These are phyloP conservation scores for Trichoderma gamsii DNA, from an alignment of 495 filamentous ascomycete genomes.

Conservation along the genomic window DNA sequence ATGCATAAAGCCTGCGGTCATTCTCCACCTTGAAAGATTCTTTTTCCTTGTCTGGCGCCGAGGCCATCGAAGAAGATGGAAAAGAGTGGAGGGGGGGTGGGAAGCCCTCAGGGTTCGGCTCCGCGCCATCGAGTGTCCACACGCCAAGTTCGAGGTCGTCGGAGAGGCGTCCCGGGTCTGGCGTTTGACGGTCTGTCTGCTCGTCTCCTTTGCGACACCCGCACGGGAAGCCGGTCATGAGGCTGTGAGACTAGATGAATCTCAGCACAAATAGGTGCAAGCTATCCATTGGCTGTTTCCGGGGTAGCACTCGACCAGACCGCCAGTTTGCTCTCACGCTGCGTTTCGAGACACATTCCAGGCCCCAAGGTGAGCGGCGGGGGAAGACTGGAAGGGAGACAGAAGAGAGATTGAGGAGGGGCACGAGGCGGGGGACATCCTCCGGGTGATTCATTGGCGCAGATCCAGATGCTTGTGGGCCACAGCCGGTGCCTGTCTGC, in stretches of 20 bases:
- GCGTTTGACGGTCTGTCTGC: not conserved
- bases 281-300: not conserved
- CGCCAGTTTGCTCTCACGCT: not conserved
- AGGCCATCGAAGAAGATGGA: not conserved
- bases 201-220: not conserved
- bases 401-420: not conserved
- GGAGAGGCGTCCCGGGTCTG: constrained; percentile 6
- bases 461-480: not conserved
- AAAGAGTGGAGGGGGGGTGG: not conserved
- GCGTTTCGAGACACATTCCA: constrained; percentile 11
- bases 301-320: not conserved
- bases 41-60: not conserved
- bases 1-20: not conserved
- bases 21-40: not conserved
- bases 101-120: not conserved
- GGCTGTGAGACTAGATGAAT: not conserved
- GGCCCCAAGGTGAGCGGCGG: constrained; percentile 6
- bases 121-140: not conserved
- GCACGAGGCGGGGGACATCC: not conserved
- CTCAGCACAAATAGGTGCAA: not conserved
- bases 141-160: not conserved
- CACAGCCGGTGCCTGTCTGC: not conserved
- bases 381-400: not conserved
- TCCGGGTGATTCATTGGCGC: not conserved
- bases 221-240: constrained; percentile 8